Percentiles rank a stretch among this genome's conserved stretches.
Evolutionary conservation across 305 asterid species (phyloP).

Genomic region (Solanum aculeatissimum): DNA sequence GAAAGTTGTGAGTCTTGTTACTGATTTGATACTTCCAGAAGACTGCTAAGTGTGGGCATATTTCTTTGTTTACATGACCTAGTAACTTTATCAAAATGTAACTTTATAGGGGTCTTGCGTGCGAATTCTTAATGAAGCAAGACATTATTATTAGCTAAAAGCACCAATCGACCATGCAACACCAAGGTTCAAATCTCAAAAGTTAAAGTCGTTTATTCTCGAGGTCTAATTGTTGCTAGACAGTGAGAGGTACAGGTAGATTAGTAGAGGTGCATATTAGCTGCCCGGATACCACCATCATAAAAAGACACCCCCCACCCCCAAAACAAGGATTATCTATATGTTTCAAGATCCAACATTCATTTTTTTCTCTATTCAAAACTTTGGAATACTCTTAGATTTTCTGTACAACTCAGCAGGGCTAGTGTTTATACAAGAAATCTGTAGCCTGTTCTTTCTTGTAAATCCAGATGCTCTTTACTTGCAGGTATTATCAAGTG

Average conservation of each 20-base stretch:
- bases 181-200: neutral
- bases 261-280: neutral
- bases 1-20: neutral
- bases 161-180: neutral
- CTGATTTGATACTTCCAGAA: neutral
- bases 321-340: neutral
- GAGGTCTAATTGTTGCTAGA: neutral
- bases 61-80: neutral
- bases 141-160: neutral
- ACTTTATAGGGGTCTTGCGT: neutral
- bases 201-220: neutral
- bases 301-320: neutral
- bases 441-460: neutral
- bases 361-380: neutral
- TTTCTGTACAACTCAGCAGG: neutral
- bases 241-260: neutral
- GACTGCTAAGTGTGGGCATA: neutral
- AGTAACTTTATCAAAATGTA: neutral
- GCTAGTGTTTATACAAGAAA: too few relatives aligned
- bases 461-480: neutral
- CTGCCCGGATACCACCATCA: neutral
- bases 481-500: constrained; percentile 25
- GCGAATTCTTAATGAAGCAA: neutral
- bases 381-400: neutral
- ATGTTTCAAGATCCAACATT: neutral